phyloP scores from a whole-genome alignment of 306 rosid genomes.

The Purshia tridentata region DNA sequence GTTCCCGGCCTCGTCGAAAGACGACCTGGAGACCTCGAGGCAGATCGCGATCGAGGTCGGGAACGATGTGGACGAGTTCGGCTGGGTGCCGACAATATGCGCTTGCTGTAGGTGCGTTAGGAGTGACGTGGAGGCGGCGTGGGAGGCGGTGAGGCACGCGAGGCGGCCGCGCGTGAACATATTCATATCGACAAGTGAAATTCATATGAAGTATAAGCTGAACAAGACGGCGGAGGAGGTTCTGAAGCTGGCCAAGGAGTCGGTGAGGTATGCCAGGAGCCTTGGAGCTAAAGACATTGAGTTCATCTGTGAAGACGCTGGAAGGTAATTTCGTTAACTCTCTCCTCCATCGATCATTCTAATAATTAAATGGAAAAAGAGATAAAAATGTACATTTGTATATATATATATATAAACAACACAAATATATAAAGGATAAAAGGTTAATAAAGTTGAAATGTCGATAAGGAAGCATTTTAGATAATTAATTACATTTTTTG shows the following conservation, averaged over 20 bases:
- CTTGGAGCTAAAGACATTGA: slow-evolving; percentile 67
- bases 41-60: slow-evolving; percentile 60
- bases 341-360: not conserved
- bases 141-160: slow-evolving; percentile 74
- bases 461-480: too few relatives aligned
- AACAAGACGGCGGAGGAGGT: slow-evolving; percentile 57
- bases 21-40: slow-evolving; percentile 60
- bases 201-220: slow-evolving; percentile 63
- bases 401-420: too few relatives aligned
- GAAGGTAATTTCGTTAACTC: slow-evolving; percentile 36
- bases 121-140: slow-evolving; percentile 57
- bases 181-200: slow-evolving; percentile 64
- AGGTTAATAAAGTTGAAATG: too few relatives aligned
- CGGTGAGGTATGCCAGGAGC: slow-evolving; percentile 46
- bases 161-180: slow-evolving; percentile 63
- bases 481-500: too few relatives aligned
- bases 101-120: slow-evolving; percentile 59
- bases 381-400: too few relatives aligned
- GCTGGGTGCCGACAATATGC: slow-evolving; percentile 65
- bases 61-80: slow-evolving; percentile 40
- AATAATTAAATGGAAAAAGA: too few relatives aligned
- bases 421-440: too few relatives aligned
- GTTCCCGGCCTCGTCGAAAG: slow-evolving; percentile 64
- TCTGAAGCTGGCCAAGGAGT: slow-evolving; percentile 13
- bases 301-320: slow-evolving; percentile 82